phyloP scores from a whole-genome alignment of 2,329 filamentous ascomycete genomes.

The Sporothrix humicola region DNA sequence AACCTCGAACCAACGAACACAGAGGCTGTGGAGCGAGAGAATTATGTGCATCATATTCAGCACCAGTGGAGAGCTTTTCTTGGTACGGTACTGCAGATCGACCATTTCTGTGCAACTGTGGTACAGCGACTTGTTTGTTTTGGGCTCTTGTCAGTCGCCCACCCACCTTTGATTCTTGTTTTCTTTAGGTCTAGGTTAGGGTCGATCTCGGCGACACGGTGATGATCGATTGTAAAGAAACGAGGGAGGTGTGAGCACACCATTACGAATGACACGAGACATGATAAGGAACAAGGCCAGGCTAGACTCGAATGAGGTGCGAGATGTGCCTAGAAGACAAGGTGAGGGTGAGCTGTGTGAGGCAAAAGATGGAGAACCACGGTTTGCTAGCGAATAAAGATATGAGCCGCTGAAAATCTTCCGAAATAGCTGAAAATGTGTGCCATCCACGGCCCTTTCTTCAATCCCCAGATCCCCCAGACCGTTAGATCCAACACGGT shows the following conservation, averaged over 20 bases:
- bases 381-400: not conserved
- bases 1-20: too few species aligned
- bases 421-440: not conserved
- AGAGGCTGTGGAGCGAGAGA: not conserved
- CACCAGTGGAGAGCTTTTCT: not conserved
- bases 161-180: not conserved
- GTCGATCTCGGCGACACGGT: not conserved
- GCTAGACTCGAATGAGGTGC: not conserved
- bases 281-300: not conserved
- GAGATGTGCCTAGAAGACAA: not conserved
- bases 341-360: not conserved
- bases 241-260: not conserved
- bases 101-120: slow-evolving; percentile 12
- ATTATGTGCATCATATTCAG: not conserved
- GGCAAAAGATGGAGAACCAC: not conserved
- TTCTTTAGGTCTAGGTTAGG: not conserved
- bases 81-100: slow-evolving; percentile 24
- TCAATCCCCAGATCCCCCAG: not conserved
- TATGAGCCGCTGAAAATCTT: not conserved
- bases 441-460: not conserved
- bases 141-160: not conserved
- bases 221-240: not conserved
- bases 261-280: not conserved
- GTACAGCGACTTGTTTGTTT: not conserved
- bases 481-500: not conserved